Base-by-base conservation (phyloP, 495 filamentous ascomycete species). In the Tuber magnatum region DNA sequence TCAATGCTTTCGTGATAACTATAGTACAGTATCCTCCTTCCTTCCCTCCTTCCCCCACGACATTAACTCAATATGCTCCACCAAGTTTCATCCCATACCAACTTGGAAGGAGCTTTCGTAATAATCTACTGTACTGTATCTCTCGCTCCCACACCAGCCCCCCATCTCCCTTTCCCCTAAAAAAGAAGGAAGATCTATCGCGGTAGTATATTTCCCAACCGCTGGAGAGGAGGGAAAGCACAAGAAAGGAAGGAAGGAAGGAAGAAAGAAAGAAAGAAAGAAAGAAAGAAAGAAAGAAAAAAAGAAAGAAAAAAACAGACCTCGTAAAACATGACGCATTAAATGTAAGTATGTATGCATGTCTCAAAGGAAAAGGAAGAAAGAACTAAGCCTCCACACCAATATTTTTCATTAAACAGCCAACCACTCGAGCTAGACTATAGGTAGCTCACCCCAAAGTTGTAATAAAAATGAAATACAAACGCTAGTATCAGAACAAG, bases 271-370 rank as follows among this genome's bases (percentile, higher is more conserved):
- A 32, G 69, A 40, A 40, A 40, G 39, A 40, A 40, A 40, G 39
- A 40, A 71, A 71, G 69, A 71, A 71, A 71, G 42, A 7, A 20
- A 40, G 42, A 24, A 71, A 41, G 28, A 44, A 71, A 32, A 35
- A 40, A 40, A 40, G 39, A 40, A 40, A 40, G 39, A 40, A 40
- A 32, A 35, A 40, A 42, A 22, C 69, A 71, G 38, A 71, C 69
- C 22, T 43, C 24, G 18, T n/a, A 43, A 71, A 22, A 43, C 12
- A 39, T 44, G 39, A n/a, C 69, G 42, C 69, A 71, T 71, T 41
- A 44, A 71, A 71, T 44, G 24, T 16, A 71, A 41, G 42, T 41
- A 71, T 41, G 42, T 41, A 71, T 71, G 42, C 12, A 71, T 41
- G 28, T 16, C 20, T 40, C 38, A 71, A 71, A 20, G 42, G 69